Evolutionary conservation across 306 rosid genomes (phyloP).

Genomic region (Malus asiatica): DNA sequence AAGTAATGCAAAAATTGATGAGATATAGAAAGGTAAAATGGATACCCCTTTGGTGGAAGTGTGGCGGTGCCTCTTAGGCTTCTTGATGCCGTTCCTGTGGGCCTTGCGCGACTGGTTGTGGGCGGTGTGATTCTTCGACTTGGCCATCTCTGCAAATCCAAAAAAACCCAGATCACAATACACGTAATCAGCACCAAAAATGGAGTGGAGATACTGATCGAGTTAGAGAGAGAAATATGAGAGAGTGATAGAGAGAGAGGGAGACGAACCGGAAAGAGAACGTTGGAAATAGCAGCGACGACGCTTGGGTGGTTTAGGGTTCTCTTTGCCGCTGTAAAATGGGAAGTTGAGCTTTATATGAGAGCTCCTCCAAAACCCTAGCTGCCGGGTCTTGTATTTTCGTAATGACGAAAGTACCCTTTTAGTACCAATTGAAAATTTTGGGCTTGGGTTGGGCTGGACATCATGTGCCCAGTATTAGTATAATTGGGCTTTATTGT

Average conservation of each 20-base stretch:
- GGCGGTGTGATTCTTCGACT: slow-evolving; percentile 99
- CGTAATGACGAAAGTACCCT: slow-evolving; percentile 26
- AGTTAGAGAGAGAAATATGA: neutral
- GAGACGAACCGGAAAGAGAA: slow-evolving; percentile 14
- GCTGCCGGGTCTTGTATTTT: neutral
- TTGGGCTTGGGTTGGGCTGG: neutral
- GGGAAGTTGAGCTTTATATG: slow-evolving; percentile 3
- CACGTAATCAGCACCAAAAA: neutral
- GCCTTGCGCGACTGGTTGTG: slow-evolving; percentile 99
- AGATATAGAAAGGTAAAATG: neutral
- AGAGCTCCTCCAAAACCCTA: slow-evolving; percentile 34
- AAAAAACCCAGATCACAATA: neutral
- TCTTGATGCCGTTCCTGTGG: slow-evolving; percentile 95
- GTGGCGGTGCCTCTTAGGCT: slow-evolving; percentile 92
- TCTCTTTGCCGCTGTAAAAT: neutral
- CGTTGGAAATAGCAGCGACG: neutral
- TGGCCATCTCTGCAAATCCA: slow-evolving; percentile 69
- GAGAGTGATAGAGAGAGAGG: neutral
- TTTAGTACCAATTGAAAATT: neutral
- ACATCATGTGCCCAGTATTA: too few species aligned
- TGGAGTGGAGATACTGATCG: too few species aligned
- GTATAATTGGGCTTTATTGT: neutral
- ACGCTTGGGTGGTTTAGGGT: slow-evolving; percentile 9
- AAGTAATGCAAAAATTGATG: neutral
- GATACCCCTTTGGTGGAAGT: slow-evolving; percentile 94